Percentiles rank a stretch among this genome's conserved stretches.
Conservation (phyloP, 805 yeast species). For the Pichia occidentalis region DNA sequence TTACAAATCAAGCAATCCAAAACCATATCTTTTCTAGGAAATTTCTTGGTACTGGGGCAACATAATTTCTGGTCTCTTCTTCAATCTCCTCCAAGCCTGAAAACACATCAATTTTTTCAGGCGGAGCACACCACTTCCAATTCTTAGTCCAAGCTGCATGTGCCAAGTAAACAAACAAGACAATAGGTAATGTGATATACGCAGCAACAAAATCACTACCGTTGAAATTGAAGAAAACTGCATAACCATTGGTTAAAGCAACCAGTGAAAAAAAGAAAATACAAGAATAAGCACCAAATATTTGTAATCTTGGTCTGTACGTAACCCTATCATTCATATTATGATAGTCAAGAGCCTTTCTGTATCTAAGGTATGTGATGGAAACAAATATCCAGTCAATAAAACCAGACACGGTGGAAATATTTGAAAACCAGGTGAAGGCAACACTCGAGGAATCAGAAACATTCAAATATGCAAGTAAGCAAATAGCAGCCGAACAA, state of each 20-base stretch:
- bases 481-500: conserved; percentile 41
- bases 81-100: conserved; percentile 58
- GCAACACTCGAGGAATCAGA: conserved; percentile 50
- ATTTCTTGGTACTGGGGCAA: conserved; percentile 31
- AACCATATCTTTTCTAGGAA: conserved; percentile 43
- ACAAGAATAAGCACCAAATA: conserved; percentile 47
- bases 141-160: conserved; percentile 46
- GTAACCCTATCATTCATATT: conserved; percentile 50
- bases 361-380: conserved; percentile 53
- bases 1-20: conserved; percentile 33
- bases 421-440: conserved; percentile 63
- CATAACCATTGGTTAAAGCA: conserved; percentile 64
- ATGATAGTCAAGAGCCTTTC: conserved; percentile 54
- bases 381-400: conserved; percentile 54
- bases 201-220: conserved; percentile 62
- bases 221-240: conserved; percentile 52
- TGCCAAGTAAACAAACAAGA: conserved; percentile 46
- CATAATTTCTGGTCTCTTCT: conserved; percentile 35
- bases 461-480: conserved; percentile 62
- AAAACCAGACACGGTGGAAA: conserved; percentile 63
- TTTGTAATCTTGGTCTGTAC: conserved; percentile 49
- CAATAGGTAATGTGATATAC: conserved; percentile 58
- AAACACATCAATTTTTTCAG: conserved; percentile 52
- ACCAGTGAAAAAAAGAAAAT: conserved; percentile 45
- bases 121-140: conserved; percentile 42